Percentiles rank a stretch among this genome's conserved stretches.
Conservation (phyloP, 2,329 filamentous ascomycete genomes). For the Colletotrichum truncatum region DNA sequence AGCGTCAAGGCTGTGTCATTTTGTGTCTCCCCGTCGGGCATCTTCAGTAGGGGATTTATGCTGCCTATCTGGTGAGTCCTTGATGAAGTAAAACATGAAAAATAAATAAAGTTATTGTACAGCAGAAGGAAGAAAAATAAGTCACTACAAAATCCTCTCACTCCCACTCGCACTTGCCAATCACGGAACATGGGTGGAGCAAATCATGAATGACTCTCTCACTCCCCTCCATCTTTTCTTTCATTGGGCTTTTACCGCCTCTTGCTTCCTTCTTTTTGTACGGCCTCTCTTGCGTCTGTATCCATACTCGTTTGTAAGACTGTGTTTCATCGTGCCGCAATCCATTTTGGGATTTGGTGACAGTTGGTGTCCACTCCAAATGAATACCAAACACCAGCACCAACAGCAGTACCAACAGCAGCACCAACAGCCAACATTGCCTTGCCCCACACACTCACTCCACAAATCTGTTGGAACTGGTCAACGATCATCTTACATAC, state of each 20-base stretch:
- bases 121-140: not conserved
- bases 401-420: not conserved
- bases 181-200: not conserved
- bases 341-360: not conserved
- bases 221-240: too few relatives aligned
- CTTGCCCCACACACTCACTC: not conserved
- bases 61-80: too few relatives aligned
- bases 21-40: conserved; percentile 1
- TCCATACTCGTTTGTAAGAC: not conserved
- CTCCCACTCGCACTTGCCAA: not conserved
- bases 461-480: conserved; percentile 8
- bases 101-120: not conserved
- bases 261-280: conserved; percentile 15
- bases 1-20: too few relatives aligned
- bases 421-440: not conserved
- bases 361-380: not conserved
- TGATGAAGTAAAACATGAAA: not conserved
- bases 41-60: not conserved
- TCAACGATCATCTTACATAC: conserved; percentile 20
- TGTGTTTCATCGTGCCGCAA: conserved; percentile 14
- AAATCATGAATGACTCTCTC: not conserved
- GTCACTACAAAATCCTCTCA: not conserved
- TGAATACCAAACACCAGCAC: not conserved
- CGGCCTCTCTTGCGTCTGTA: not conserved
- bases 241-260: not conserved